Conservation (phyloP, 2,329 filamentous ascomycete species). For the Ascochyta clinopodiicola region DNA sequence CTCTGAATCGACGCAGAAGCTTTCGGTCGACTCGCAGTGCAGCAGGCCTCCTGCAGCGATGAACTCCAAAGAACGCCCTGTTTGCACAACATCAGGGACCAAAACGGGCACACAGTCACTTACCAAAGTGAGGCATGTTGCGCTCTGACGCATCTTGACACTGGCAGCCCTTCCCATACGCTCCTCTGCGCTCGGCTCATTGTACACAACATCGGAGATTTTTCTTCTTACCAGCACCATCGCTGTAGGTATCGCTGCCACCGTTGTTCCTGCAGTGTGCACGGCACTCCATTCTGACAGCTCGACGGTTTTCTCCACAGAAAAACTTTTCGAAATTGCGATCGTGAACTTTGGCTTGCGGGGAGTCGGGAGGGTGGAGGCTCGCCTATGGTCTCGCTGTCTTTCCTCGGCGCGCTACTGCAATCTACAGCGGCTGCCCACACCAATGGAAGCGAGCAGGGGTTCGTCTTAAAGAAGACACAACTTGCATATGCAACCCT, state of each 20-base stretch:
- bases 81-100: slow-evolving; percentile 14
- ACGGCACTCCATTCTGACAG: slow-evolving; percentile 21
- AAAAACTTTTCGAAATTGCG: slow-evolving; percentile 41
- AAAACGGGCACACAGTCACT: slow-evolving; percentile 18
- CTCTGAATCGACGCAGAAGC: slow-evolving; percentile 1
- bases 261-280: slow-evolving; percentile 15
- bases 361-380: slow-evolving; percentile 46
- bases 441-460: slow-evolving; percentile 46
- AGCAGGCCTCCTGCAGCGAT: slow-evolving; percentile 1
- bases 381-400: slow-evolving; percentile 36
- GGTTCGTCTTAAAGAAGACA: slow-evolving; percentile 31
- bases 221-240: slow-evolving; percentile 25
- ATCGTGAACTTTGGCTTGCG: slow-evolving; percentile 43
- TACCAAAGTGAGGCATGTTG: slow-evolving; percentile 22
- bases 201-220: slow-evolving; percentile 9
- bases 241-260: slow-evolving; percentile 15
- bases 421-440: slow-evolving; percentile 45
- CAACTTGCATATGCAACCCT: slow-evolving; percentile 41
- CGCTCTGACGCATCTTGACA: slow-evolving; percentile 25
- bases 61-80: slow-evolving; percentile 2
- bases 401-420: slow-evolving; percentile 40
- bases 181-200: slow-evolving; percentile 15
- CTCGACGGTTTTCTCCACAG: slow-evolving; percentile 34
- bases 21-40: neutral
- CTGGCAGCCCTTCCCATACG: slow-evolving; percentile 14